phyloP scores from a whole-genome alignment of 805 yeast genomes.

The Yarrowia sp. region DNA sequence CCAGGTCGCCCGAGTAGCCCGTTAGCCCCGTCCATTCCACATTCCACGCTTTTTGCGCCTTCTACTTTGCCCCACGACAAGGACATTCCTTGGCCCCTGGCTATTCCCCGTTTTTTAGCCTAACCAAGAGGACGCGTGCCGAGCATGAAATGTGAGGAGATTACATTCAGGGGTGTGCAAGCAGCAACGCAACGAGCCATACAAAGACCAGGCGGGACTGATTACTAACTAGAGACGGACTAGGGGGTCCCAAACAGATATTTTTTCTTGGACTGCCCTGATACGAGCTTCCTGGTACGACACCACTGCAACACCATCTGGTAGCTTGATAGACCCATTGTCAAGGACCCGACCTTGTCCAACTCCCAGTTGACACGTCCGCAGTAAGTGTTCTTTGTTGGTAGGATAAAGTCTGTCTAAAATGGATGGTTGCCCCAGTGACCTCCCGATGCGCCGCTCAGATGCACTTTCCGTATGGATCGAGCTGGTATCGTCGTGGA shows the following conservation, averaged over 20 bases:
- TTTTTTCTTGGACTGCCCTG: too few relatives aligned
- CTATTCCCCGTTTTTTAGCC: constrained; percentile 32
- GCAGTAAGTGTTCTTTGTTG: constrained; percentile 7
- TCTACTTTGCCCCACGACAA: not conserved
- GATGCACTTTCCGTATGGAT: constrained; percentile 5
- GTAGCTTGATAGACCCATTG: too few relatives aligned
- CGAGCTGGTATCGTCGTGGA: not conserved
- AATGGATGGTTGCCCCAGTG: constrained; percentile 28
- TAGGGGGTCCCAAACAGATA: too few relatives aligned
- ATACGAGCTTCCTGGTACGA: too few relatives aligned
- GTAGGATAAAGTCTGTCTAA: constrained; percentile 10
- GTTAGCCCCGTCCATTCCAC: not conserved
- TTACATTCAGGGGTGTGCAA: constrained; percentile 34
- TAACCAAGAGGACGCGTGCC: constrained; percentile 27
- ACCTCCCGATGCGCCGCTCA: constrained; percentile 9
- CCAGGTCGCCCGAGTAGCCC: too few relatives aligned
- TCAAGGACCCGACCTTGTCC: too few relatives aligned
- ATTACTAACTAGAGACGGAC: too few relatives aligned
- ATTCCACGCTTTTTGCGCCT: not conserved
- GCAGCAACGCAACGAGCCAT: constrained; percentile 4
- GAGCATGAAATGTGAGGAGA: constrained; percentile 33
- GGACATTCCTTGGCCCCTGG: constrained; percentile 25
- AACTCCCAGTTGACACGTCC: constrained; percentile 21
- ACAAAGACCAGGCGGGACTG: not conserved
- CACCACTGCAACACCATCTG: too few relatives aligned